Conservation (phyloP, 2,329 filamentous ascomycete species). For the Macroventuria anomochaeta region DNA sequence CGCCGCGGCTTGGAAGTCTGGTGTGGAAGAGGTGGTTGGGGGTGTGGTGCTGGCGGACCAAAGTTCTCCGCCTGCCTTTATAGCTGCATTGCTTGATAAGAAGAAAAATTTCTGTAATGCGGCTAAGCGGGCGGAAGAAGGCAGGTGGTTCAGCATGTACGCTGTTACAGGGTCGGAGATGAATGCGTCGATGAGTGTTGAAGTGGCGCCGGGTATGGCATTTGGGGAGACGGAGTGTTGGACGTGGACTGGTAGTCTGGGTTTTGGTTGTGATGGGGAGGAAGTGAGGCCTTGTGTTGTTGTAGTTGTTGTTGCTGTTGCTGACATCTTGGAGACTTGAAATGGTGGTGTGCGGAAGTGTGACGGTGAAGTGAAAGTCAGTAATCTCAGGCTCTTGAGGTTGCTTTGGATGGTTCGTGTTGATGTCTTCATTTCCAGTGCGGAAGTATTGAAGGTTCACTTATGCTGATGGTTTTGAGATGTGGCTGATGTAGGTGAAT, state of each 20-base stretch:
- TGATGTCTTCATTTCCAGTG: not conserved
- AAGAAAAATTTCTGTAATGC: not conserved
- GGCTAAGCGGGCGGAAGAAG: not conserved
- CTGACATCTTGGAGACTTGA: not conserved
- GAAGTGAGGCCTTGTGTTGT: no score
- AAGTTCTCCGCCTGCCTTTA: not conserved
- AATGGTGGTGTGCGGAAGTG: not conserved
- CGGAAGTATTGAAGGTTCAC: no score
- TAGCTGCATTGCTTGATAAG: not conserved
- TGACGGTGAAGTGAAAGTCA: not conserved
- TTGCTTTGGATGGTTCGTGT: not conserved
- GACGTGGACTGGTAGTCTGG: not conserved
- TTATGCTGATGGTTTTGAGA: not conserved
- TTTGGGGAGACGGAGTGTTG: not conserved
- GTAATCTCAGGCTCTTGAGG: not conserved
- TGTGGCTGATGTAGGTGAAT: not conserved
- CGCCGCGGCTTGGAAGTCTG: not conserved
- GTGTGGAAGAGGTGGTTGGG: not conserved
- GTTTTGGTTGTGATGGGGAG: no score
- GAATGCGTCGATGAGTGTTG: not conserved
- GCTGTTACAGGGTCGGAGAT: not conserved
- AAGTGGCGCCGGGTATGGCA: not conserved
- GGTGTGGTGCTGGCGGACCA: not conserved
- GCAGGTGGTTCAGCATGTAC: not conserved
- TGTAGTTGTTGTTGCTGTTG: not conserved